A percentile compares a stretch with the other conserved stretches of the same genome.
Conservation (phyloP, 495 filamentous ascomycete genomes). For the Jackrogersella minutella region DNA sequence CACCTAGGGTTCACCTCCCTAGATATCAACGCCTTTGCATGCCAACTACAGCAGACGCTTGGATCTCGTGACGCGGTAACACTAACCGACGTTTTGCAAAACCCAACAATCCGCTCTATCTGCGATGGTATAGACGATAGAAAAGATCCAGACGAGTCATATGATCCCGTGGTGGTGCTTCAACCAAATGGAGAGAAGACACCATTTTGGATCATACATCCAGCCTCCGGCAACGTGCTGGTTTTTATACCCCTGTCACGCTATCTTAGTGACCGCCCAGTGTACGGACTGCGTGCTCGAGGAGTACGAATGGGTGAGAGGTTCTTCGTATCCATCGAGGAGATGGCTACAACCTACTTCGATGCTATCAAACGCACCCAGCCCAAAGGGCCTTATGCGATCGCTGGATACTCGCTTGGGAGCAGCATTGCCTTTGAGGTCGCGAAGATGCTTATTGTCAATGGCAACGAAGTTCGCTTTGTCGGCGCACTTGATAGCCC, state of each 20-base stretch:
- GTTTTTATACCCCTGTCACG: conserved; percentile 4
- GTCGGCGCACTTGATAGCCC: background rate
- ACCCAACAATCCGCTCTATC: conserved; percentile 1
- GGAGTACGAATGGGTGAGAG: background rate
- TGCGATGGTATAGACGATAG: background rate
- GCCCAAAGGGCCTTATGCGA: background rate
- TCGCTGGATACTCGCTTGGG: conserved; percentile 2
- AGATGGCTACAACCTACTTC: conserved; percentile 1
- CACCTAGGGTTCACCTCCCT: conserved; percentile 2
- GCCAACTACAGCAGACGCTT: background rate
- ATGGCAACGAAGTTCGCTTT: conserved; percentile 1
- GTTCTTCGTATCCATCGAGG: background rate
- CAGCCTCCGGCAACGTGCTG: background rate
- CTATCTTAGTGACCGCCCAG: conserved; percentile 1
- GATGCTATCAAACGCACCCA: background rate
- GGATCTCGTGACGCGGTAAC: background rate
- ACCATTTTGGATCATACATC: conserved; percentile 4
- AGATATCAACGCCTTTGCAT: background rate
- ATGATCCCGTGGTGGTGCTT: background rate
- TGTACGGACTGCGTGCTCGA: conserved; percentile 1
- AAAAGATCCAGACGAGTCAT: conserved; percentile 2
- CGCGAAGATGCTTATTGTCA: background rate
- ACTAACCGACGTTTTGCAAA: background rate
- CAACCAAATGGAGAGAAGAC: conserved; percentile 10
- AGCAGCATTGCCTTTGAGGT: conserved; percentile 1